phyloP scores from a whole-genome alignment of 441 rosid genomes.

The Croton setiger region DNA sequence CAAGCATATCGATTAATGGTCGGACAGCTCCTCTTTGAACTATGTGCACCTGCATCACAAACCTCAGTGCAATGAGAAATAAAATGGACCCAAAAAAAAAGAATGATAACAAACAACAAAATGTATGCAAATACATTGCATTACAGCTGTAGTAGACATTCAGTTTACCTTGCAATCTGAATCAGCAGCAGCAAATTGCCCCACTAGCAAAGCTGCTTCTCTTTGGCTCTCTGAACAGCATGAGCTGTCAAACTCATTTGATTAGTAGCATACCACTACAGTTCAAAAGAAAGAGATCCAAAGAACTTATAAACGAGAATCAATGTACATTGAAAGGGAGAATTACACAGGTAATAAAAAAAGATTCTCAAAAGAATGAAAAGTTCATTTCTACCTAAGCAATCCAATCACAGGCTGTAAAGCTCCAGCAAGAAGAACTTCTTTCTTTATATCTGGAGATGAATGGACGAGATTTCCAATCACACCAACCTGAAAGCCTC shows the following conservation, averaged over 20 bases:
- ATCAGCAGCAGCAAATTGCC: constrained; percentile 97
- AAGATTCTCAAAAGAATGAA: background rate
- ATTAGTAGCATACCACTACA: constrained; percentile 17
- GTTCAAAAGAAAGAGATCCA: constrained; percentile 1
- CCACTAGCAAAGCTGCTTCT: constrained; percentile 93
- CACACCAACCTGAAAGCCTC: constrained; percentile 69
- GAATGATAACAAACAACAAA: no score
- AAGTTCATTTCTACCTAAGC: constrained; percentile 47
- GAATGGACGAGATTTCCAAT: constrained; percentile 98
- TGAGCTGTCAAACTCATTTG: constrained; percentile 45
- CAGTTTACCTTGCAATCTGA: constrained; percentile 88
- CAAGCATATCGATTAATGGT: constrained; percentile 94
- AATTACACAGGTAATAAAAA: background rate
- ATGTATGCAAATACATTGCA: background rate
- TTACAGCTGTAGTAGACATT: no score
- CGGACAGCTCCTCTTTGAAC: constrained; percentile 95
- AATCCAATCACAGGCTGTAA: constrained; percentile 87
- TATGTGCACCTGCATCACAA: constrained; percentile 79
- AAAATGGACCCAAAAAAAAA: background rate
- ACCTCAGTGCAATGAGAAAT: constrained; percentile 1
- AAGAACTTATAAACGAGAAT: background rate
- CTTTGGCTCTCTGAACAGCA: constrained; percentile 94
- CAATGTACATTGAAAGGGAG: background rate
- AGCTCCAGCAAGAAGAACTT: constrained; percentile 83
- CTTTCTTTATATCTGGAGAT: constrained; percentile 84